Evolutionary conservation across 148 eudicot genomes (phyloP), one percentile per base, ranked within the genome.

Genomic region (Beta vulgaris): DNA sequence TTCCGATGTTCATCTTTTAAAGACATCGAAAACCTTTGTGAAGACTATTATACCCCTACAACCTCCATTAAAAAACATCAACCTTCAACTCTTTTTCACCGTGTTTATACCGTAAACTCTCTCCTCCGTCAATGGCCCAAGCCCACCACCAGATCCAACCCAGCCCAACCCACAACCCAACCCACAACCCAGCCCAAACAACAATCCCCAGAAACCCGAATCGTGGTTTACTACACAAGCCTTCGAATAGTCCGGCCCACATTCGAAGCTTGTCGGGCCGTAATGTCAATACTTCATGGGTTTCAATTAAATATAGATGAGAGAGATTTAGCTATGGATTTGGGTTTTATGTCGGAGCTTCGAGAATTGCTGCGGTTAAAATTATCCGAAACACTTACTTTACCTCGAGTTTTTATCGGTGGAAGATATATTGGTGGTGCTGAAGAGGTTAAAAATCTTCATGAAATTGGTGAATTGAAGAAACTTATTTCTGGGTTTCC

Each of bases 401-500:
- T 93, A 44, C 98, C 98, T 0, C 75, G 85, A 68, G 98, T 93
- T 2, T 93, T 93, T 58, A 81, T 91, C 18, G 91, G 84, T 29
- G 93, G 98, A 1, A 70, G 81, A 35, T 93, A 89, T 75, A 37
- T 93, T 8, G 98, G 98, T 32, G 96, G 96, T 4, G 93, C 87
- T 12, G 96, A 93, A 14, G 98, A 93, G 76, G 68, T 93, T 25
- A 49, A 74, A 83, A 80, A 77, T 7, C 77, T 93, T 1, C 81
- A 89, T 78, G 98, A 93, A 78, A 70, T 87, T 61, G 98, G 98
- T 0, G 93, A 93, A 73, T 83, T 93, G 43, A 93, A 88, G 84
- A 85, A 78, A 68, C 69, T 85, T 13, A 57, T 93, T 10, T 83
- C 78, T 14, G 86, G 77, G 3, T 6, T 93, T 14, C 86, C 86